phyloP scores from a whole-genome alignment of 495 filamentous ascomycete genomes.

The Aspergillus biplanus region DNA sequence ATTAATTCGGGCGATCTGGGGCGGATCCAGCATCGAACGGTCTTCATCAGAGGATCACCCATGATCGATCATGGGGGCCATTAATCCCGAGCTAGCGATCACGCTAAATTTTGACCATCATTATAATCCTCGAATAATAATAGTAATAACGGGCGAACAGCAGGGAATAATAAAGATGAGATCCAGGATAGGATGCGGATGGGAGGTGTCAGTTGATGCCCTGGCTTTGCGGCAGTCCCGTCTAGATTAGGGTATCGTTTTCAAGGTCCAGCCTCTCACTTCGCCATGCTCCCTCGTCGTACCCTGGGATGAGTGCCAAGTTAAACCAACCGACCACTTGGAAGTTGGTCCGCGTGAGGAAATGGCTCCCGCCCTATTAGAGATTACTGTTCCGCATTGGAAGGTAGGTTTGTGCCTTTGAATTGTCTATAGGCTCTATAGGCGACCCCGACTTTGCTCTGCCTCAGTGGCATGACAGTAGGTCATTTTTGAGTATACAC shows the following conservation, averaged over 20 bases:
- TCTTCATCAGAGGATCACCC: slow-evolving; percentile 1
- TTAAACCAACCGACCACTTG: no score
- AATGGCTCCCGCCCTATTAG: neutral
- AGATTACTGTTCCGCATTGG: neutral
- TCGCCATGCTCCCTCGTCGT: neutral
- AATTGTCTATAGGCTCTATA: no score
- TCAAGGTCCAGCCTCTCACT: slow-evolving; percentile 2
- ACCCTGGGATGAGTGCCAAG: neutral
- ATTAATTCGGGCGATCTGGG: slow-evolving; percentile 4
- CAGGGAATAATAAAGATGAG: neutral
- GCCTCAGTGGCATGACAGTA: no score
- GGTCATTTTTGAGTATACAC: no score
- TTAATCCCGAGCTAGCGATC: no score
- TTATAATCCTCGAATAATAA: neutral
- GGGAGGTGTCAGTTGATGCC: slow-evolving; percentile 18
- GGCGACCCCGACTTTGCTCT: no score
- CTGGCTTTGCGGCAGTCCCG: neutral
- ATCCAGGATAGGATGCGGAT: neutral
- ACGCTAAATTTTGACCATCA: no score
- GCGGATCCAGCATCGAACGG: slow-evolving; percentile 7
- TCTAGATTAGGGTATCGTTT: slow-evolving; percentile 15
- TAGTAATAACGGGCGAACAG: neutral
- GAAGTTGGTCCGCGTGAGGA: neutral
- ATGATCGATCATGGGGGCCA: slow-evolving; percentile 14
- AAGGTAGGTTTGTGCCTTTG: no score